A percentile compares a stretch with the other conserved stretches of the same genome.
Conservation (phyloP, 2,329 filamentous ascomycete genomes). For the Colletotrichum sp. region DNA sequence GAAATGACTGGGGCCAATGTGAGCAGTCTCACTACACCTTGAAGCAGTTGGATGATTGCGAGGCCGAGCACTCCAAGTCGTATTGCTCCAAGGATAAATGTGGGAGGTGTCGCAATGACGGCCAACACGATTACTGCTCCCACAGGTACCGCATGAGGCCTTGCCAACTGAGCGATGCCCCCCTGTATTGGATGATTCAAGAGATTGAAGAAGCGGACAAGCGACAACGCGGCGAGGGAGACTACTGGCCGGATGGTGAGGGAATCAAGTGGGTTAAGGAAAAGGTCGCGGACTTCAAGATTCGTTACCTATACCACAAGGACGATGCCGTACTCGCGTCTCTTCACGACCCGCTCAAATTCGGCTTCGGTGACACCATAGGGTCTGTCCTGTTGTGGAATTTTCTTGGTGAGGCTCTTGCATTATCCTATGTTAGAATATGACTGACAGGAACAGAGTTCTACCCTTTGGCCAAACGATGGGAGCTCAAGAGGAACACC, state of each 20-base stretch:
- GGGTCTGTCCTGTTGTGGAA: slow-evolving; percentile 47
- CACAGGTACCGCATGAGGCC: slow-evolving; percentile 25
- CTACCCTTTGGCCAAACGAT: slow-evolving; percentile 41
- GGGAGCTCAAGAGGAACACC: slow-evolving; percentile 33
- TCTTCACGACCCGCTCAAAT: slow-evolving; percentile 43
- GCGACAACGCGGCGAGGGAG: not conserved
- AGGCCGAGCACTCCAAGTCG: not conserved
- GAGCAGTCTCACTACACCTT: slow-evolving; percentile 21
- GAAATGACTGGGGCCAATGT: not conserved
- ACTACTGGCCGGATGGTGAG: not conserved
- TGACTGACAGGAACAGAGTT: not conserved
- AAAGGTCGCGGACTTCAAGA: slow-evolving; percentile 31
- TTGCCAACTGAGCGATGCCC: slow-evolving; percentile 53
- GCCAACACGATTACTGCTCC: not conserved
- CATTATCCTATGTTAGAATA: not conserved
- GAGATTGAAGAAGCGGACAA: slow-evolving; percentile 42
- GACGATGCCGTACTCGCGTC: slow-evolving; percentile 33
- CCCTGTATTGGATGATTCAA: slow-evolving; percentile 57
- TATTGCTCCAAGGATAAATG: not conserved
- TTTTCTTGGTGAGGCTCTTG: slow-evolving; percentile 38
- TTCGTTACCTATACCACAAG: slow-evolving; percentile 24
- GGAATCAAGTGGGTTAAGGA: slow-evolving; percentile 30
- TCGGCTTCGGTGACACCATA: slow-evolving; percentile 36
- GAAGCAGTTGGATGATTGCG: slow-evolving; percentile 2
- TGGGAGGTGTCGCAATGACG: not conserved